These are phyloP conservation scores for Wallacemonas sp. DNA, from an alignment of 208 protist species.

Conservation along the genomic window DNA sequence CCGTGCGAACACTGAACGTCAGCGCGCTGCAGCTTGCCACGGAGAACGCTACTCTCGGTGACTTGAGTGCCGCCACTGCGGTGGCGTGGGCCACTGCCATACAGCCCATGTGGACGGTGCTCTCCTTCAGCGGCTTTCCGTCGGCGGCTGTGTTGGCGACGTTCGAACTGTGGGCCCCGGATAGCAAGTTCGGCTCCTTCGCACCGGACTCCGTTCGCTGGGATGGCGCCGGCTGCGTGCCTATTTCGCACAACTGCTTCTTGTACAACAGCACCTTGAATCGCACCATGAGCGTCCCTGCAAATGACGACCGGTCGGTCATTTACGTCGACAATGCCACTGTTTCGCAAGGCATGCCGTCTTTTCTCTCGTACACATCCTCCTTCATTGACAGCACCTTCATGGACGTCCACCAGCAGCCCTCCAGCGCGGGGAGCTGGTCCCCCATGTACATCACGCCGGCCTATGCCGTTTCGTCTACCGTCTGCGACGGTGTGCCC, in stretches of 20 bases:
- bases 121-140: constrained; percentile 7
- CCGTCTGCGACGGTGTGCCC: background rate
- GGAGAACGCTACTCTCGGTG: background rate
- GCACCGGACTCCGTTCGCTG: background rate
- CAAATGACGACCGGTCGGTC: background rate
- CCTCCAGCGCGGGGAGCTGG: constrained; percentile 7
- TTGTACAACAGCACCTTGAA: constrained; percentile 17
- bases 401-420: background rate
- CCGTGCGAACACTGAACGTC: constrained; percentile 9
- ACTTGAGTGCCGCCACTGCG: background rate
- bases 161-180: constrained; percentile 31
- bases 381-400: constrained; percentile 7
- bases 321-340: constrained; percentile 1
- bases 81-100: background rate
- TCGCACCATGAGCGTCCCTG: constrained; percentile 9
- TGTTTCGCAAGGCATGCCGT: background rate
- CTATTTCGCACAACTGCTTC: constrained; percentile 5
- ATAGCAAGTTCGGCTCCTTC: background rate
- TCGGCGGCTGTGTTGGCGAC: background rate
- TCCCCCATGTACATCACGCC: constrained; percentile 11
- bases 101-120: constrained; percentile 4
- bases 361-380: constrained; percentile 7
- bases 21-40: background rate
- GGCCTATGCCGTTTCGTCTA: background rate
- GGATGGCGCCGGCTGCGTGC: constrained; percentile 21